A percentile compares a stretch with the other conserved stretches of the same genome.
Conservation (phyloP, 2,329 filamentous ascomycete genomes). For the Clonostachys byssicola region DNA sequence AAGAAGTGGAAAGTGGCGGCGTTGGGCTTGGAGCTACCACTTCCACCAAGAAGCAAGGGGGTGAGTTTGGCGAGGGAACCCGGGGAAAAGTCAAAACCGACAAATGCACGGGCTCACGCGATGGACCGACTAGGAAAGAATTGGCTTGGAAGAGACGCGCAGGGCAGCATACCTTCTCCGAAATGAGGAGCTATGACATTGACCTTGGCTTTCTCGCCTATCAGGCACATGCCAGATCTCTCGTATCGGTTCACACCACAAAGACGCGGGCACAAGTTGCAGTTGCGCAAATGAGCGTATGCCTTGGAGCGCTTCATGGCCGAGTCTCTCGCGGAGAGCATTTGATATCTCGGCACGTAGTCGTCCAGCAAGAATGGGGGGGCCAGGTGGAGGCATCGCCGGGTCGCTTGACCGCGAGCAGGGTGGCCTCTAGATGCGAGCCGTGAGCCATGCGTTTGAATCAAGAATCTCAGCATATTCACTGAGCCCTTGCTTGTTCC, state of each 20-base stretch:
- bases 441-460: no score
- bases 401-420: background rate
- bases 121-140: no score
- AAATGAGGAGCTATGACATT: conserved; percentile 85
- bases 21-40: no score
- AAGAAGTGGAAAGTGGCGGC: background rate
- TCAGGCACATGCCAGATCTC: conserved; percentile 72
- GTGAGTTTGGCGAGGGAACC: no score
- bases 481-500: no score
- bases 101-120: no score
- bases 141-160: no score
- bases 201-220: conserved; percentile 73
- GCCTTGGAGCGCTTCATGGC: conserved; percentile 70
- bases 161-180: conserved; percentile 55
- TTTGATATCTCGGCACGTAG: conserved; percentile 70
- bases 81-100: no score
- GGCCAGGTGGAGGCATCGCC: conserved; percentile 43
- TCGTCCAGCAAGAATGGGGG: conserved; percentile 68
- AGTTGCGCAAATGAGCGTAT: conserved; percentile 72
- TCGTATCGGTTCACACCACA: conserved; percentile 81
- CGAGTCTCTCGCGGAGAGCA: conserved; percentile 62
- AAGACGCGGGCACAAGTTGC: conserved; percentile 74
- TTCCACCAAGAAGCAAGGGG: no score
- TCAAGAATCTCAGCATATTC: no score
- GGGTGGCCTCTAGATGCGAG: no score